A percentile compares a stretch with the other conserved stretches of the same genome.
Evolutionary conservation across 306 rosid genomes (phyloP).

Genomic region (Acacia acuminata): DNA sequence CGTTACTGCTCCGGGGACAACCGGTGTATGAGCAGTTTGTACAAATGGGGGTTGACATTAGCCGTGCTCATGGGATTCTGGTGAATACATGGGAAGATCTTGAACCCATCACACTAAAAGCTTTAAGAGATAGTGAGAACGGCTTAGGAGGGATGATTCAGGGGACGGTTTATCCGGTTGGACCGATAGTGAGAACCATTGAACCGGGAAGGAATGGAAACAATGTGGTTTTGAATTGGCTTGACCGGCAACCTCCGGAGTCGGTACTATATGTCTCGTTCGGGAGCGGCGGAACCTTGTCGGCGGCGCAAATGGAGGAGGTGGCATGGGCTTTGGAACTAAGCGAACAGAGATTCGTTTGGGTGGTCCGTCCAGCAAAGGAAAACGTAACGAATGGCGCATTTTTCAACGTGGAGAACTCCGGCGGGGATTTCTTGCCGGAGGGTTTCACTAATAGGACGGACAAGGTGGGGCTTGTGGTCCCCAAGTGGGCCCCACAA

Average conservation of each 20-base stretch:
- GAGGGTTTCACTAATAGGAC: not conserved
- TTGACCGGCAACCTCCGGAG: not conserved
- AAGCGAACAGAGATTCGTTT: not conserved
- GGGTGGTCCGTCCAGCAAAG: not conserved
- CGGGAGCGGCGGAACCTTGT: not conserved
- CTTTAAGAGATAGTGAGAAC: constrained; percentile 12
- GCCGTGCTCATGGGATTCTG: constrained; percentile 34
- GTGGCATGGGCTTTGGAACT: not conserved
- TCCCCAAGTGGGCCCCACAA: not conserved
- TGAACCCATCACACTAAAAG: constrained; percentile 1
- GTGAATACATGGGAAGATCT: constrained; percentile 47
- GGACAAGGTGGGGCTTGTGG: not conserved
- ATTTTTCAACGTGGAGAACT: not conserved
- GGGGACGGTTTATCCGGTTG: constrained; percentile 37
- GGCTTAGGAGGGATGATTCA: not conserved
- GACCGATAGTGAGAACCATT: constrained; percentile 29
- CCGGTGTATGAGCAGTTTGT: constrained; percentile 28
- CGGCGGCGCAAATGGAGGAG: not conserved
- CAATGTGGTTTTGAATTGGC: not conserved
- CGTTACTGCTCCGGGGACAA: constrained; percentile 28
- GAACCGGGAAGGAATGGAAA: not conserved
- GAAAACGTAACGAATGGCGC: not conserved
- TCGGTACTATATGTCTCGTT: not conserved
- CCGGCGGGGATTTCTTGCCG: not conserved
- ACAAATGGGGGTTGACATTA: not conserved